Conservation (phyloP, 805 yeast species). For the Metschnikowia continentalis region DNA sequence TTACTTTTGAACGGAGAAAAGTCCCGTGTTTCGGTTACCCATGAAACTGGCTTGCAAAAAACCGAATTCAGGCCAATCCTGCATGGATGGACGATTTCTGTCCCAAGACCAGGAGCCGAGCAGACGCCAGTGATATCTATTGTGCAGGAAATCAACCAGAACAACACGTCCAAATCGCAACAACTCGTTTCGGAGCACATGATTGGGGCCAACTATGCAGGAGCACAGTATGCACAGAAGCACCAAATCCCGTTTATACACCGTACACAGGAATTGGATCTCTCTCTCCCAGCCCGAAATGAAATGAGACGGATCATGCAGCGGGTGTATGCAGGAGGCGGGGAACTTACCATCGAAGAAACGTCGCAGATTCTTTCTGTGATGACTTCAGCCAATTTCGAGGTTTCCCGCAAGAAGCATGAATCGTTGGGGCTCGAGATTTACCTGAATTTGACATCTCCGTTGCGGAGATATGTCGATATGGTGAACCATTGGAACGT, state of each 20-base stretch:
- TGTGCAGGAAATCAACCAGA: slow-evolving; percentile 14
- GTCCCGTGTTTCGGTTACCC: slow-evolving; percentile 17
- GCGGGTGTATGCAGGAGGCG: slow-evolving; percentile 15
- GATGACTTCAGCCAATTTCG: slow-evolving; percentile 50
- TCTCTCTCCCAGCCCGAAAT: slow-evolving; percentile 20
- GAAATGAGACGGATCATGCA: slow-evolving; percentile 23
- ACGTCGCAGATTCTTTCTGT: slow-evolving; percentile 41
- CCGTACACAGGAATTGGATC: slow-evolving; percentile 31
- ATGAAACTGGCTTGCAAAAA: background rate
- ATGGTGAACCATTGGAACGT: slow-evolving; percentile 72
- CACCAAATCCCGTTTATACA: slow-evolving; percentile 52
- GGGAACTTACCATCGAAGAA: slow-evolving; percentile 34
- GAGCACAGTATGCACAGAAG: slow-evolving; percentile 44
- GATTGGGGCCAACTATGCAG: slow-evolving; percentile 70
- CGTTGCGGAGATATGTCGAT: slow-evolving; percentile 25
- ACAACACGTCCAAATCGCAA: slow-evolving; percentile 45
- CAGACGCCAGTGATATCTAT: slow-evolving; percentile 12
- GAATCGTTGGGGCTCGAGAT: slow-evolving; percentile 55
- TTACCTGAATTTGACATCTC: slow-evolving; percentile 71
- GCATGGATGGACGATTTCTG: slow-evolving; percentile 13
- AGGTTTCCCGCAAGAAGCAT: slow-evolving; percentile 48
- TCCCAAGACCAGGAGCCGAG: background rate
- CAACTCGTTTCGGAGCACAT: slow-evolving; percentile 76
- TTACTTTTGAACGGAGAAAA: slow-evolving; percentile 17
- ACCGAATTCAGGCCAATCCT: slow-evolving; percentile 4